These are phyloP conservation scores for Blastocystis sp. DNA, from an alignment of 352 stramenopile genomes.

Conservation along the genomic window DNA sequence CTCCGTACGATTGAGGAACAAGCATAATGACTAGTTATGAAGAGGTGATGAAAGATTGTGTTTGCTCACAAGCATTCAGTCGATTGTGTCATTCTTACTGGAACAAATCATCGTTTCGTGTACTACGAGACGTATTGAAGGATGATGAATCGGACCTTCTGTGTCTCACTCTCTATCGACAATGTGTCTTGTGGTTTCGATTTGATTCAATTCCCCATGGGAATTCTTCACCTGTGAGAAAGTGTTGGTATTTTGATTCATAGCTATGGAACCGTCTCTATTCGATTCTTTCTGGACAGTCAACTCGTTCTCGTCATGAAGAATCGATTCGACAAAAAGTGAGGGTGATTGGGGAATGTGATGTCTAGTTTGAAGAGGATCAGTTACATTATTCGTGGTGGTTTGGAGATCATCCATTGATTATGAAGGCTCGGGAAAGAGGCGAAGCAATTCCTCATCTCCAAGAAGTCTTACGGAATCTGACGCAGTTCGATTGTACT, in stretches of 20 bases:
- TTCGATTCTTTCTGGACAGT: not conserved
- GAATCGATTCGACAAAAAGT: not conserved
- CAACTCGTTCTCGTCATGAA: not conserved
- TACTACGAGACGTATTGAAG: not conserved
- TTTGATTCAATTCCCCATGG: not conserved
- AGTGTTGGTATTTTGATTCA: not conserved
- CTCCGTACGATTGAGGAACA: not conserved
- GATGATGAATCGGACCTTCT: constrained; percentile 37
- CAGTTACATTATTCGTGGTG: constrained; percentile 3
- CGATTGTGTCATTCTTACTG: not conserved
- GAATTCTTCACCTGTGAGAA: not conserved
- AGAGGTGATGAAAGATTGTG: not conserved
- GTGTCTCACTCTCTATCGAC: not conserved
- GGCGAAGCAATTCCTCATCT: not conserved
- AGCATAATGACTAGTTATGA: not conserved
- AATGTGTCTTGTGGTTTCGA: constrained; percentile 20
- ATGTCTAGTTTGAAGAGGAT: constrained; percentile 10
- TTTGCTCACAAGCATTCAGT: not conserved
- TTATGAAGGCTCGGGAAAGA: not conserved
- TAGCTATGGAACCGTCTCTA: constrained; percentile 25
- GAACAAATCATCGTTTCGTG: not conserved
- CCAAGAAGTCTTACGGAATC: not conserved
- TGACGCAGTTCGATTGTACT: not conserved
- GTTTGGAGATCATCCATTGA: not conserved
- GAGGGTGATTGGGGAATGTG: not conserved